These are phyloP conservation scores for Pyracantha coccinea DNA, from an alignment of 331 rosid genomes.

Conservation along the genomic window DNA sequence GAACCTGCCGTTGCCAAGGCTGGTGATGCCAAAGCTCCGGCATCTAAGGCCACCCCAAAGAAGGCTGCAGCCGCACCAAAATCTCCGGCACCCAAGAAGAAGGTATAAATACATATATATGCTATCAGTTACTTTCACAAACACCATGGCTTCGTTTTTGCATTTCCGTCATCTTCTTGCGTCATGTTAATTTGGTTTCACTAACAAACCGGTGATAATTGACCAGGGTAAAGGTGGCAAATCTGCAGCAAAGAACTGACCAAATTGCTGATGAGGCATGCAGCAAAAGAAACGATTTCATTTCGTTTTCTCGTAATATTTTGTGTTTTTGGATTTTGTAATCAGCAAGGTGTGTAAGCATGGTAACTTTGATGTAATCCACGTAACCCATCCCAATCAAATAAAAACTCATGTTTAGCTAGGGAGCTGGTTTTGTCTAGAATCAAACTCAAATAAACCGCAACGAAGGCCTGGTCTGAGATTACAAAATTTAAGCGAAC, in stretches of 20 bases:
- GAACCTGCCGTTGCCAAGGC: slow-evolving; percentile 44
- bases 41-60: slow-evolving; percentile 46
- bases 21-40: slow-evolving; percentile 36
- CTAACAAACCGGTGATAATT: not conserved
- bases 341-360: too few species aligned
- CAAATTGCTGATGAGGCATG: not conserved
- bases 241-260: slow-evolving; percentile 30
- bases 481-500: too few species aligned
- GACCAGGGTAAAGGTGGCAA: slow-evolving; percentile 41
- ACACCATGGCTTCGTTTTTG: not conserved
- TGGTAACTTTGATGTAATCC: slow-evolving; percentile 10
- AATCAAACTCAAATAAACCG: too few species aligned
- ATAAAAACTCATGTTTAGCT: not conserved
- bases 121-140: not conserved
- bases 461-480: too few species aligned
- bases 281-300: not conserved
- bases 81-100: slow-evolving; percentile 36
- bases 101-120: slow-evolving; percentile 4
- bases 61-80: slow-evolving; percentile 44
- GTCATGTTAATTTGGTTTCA: not conserved
- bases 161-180: not conserved
- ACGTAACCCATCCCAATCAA: slow-evolving; percentile 1
- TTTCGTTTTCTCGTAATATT: not conserved
- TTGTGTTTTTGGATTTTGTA: too few species aligned
- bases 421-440: not conserved